Evolutionary conservation across 2,329 filamentous ascomycete genomes (phyloP).

Genomic region (Sporothrix euskadiensis): DNA sequence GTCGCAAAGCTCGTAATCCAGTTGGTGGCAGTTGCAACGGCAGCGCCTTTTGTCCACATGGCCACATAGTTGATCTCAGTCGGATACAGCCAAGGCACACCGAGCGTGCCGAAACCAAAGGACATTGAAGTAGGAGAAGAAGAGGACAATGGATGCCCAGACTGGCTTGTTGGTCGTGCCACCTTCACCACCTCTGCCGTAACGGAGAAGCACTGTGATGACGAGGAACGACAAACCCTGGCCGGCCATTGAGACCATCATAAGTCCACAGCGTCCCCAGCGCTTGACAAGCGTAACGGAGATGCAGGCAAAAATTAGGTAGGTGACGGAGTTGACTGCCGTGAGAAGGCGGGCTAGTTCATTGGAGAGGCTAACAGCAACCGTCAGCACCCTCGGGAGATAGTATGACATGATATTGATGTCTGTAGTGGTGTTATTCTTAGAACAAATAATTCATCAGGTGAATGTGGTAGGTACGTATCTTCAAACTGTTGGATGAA

Average conservation of each 20-base stretch:
- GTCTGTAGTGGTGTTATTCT: background rate
- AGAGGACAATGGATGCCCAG: background rate
- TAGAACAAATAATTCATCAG: background rate
- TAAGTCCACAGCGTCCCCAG: background rate
- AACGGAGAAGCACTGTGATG: background rate
- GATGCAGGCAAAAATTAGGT: background rate
- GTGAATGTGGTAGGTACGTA: background rate
- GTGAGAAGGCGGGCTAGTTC: background rate
- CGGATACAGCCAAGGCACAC: slow-evolving; percentile 35
- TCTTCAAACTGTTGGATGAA: background rate
- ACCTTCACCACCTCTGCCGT: background rate
- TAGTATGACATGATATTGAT: background rate
- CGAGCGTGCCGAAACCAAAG: background rate
- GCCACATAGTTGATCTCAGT: slow-evolving; percentile 30
- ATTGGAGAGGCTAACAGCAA: background rate
- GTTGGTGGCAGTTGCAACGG: slow-evolving; percentile 41
- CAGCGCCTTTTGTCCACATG: slow-evolving; percentile 44
- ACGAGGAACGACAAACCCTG: background rate
- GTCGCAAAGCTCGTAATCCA: slow-evolving; percentile 44
- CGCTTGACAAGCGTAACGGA: background rate
- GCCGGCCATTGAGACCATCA: background rate
- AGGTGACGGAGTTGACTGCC: background rate
- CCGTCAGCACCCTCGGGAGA: background rate
- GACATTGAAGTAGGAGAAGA: background rate
- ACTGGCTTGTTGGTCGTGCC: background rate